phyloP scores from a whole-genome alignment of 306 rosid genomes.

The Vigna radiata region DNA sequence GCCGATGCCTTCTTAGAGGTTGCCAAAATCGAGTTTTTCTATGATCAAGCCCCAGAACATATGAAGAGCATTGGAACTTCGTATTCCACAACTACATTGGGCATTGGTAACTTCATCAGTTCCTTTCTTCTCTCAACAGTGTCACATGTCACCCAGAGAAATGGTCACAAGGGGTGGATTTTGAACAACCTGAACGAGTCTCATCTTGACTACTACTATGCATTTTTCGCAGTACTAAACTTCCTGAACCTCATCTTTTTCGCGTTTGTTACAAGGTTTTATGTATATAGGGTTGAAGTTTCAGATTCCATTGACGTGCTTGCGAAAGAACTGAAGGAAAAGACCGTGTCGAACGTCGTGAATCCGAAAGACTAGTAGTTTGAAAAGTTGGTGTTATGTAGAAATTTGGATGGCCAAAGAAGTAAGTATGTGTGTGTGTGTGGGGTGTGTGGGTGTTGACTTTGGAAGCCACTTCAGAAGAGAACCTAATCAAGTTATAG shows the following conservation, averaged over 20 bases:
- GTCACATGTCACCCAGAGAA: constrained; percentile 50
- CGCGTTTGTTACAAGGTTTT: constrained; percentile 52
- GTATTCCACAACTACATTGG: constrained; percentile 67
- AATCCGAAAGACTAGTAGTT: constrained; percentile 37
- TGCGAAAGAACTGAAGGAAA: constrained; percentile 67
- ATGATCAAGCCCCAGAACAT: constrained; percentile 81
- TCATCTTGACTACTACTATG: constrained; percentile 76
- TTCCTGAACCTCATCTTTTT: constrained; percentile 65
- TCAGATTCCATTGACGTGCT: constrained; percentile 76
- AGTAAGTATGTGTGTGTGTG: neutral
- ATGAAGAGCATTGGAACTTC: constrained; percentile 94
- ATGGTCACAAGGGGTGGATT: constrained; percentile 70
- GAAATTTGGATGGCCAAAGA: constrained; percentile 34
- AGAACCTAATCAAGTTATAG: neutral
- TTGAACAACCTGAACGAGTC: constrained; percentile 74
- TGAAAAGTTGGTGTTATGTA: neutral
- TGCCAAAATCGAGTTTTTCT: constrained; percentile 83
- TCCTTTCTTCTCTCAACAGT: constrained; percentile 68
- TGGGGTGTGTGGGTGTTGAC: constrained; percentile 3
- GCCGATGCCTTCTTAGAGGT: constrained; percentile 84
- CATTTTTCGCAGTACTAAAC: constrained; percentile 64
- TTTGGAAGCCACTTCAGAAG: constrained; percentile 31
- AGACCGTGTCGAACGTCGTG: constrained; percentile 34
- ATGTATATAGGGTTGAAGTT: constrained; percentile 80
- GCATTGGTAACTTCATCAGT: constrained; percentile 75